phyloP scores from a whole-genome alignment of 1,284 basidiomycete species.

The Ganoderma multipileum region DNA sequence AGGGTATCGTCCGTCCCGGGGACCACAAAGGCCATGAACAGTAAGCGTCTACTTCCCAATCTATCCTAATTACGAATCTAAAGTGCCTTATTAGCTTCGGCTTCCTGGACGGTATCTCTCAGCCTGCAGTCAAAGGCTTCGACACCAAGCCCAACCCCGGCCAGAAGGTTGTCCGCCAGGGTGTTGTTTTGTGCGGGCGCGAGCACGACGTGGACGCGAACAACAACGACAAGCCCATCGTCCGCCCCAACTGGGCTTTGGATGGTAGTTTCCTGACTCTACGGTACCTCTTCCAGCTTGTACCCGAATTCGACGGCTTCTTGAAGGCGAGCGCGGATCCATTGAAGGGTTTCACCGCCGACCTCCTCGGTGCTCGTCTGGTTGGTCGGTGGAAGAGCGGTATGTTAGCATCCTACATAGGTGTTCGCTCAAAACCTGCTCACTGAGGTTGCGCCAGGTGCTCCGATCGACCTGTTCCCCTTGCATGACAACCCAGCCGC shows the following conservation, averaged over 20 bases:
- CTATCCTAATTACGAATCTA: background rate
- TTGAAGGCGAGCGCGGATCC: conserved; percentile 49
- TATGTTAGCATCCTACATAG: conserved; percentile 34
- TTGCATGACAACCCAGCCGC: conserved; percentile 41
- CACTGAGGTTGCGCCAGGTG: conserved; percentile 31
- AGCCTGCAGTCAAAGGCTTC: conserved; percentile 46
- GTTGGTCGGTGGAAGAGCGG: conserved; percentile 69
- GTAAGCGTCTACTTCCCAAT: conserved; percentile 22
- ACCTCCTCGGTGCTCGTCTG: conserved; percentile 58
- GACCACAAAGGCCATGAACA: conserved; percentile 45
- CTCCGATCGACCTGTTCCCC: conserved; percentile 45
- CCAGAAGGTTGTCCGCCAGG: conserved; percentile 41
- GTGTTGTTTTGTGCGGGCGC: conserved; percentile 44
- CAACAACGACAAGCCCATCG: conserved; percentile 16
- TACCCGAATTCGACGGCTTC: conserved; percentile 62
- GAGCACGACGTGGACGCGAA: conserved; percentile 36
- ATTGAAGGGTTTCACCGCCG: conserved; percentile 42
- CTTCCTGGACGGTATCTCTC: conserved; percentile 50
- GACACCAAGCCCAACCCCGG: conserved; percentile 43
- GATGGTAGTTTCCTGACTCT: conserved; percentile 64
- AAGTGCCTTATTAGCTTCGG: conserved; percentile 38
- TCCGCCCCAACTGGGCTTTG: conserved; percentile 53
- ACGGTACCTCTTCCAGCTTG: conserved; percentile 59
- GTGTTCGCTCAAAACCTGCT: background rate
- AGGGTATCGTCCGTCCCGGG: conserved; percentile 43